Conservation (phyloP, 176 grass and related monocot species). For the bread wheat (Triticum aestivum) region IWGSC_CS_RefSeq_v2.1 NC_057802.1:304207422-304207921, state of each 20-base stretch:
- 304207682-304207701: neutral
- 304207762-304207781: too few species aligned
- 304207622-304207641: neutral
- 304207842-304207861: constrained; percentile 55
- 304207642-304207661: neutral
- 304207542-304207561: neutral
- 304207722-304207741: too few species aligned
- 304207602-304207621: neutral
- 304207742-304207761: too few species aligned
- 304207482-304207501: neutral
- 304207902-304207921: constrained; percentile 70
- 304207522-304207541: neutral
- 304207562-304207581: neutral
- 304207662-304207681: neutral
- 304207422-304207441: neutral
- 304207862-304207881: constrained; percentile 68
- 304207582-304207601: neutral
- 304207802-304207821: neutral
- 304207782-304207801: neutral
- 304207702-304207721: too few species aligned
- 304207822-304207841: constrained; percentile 20
- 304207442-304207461: neutral
- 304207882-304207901: constrained; percentile 63
- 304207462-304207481: neutral
- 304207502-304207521: neutral